These are phyloP conservation scores for Camillea tinctor DNA, from an alignment of 2,329 filamentous ascomycete species.

Conservation along the genomic window DNA sequence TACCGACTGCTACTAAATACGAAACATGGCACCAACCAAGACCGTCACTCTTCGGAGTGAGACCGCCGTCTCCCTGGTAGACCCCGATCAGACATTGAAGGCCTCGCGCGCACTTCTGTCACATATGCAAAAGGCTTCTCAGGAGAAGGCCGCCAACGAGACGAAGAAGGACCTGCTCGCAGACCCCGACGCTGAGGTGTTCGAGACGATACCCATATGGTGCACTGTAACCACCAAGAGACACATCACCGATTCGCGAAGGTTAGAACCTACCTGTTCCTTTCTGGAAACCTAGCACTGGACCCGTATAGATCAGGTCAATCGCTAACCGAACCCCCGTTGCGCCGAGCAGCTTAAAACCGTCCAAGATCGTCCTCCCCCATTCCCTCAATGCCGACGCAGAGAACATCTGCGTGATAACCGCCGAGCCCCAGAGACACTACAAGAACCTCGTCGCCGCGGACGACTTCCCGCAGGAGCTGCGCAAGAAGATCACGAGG, in stretches of 20 bases:
- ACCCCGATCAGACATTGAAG: constrained; percentile 51
- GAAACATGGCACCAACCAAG: constrained; percentile 35
- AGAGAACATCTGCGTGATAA: constrained; percentile 73
- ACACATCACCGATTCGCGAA: constrained; percentile 66
- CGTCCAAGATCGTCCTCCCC: constrained; percentile 76
- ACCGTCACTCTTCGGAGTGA: constrained; percentile 32
- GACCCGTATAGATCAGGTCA: neutral
- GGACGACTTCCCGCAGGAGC: constrained; percentile 65
- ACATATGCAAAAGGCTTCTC: constrained; percentile 58
- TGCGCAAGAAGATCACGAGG: constrained; percentile 67
- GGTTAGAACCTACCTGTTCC: constrained; percentile 43
- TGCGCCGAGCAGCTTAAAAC: constrained; percentile 56
- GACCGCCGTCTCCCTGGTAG: constrained; percentile 31
- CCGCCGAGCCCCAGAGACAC: constrained; percentile 56
- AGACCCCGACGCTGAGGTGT: constrained; percentile 43
- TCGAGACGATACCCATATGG: constrained; percentile 53
- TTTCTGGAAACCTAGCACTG: too few relatives aligned
- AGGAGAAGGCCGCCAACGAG: constrained; percentile 44
- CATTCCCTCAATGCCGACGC: constrained; percentile 68
- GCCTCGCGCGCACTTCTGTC: constrained; percentile 62
- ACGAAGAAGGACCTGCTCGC: constrained; percentile 58
- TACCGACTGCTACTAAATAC: neutral
- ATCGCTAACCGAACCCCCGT: neutral
- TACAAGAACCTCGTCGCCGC: constrained; percentile 87
- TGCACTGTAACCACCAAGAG: constrained; percentile 64